These are phyloP conservation scores for Scedosporium aurantiacum DNA, from an alignment of 2,329 filamentous ascomycete species.

Conservation along the genomic window DNA sequence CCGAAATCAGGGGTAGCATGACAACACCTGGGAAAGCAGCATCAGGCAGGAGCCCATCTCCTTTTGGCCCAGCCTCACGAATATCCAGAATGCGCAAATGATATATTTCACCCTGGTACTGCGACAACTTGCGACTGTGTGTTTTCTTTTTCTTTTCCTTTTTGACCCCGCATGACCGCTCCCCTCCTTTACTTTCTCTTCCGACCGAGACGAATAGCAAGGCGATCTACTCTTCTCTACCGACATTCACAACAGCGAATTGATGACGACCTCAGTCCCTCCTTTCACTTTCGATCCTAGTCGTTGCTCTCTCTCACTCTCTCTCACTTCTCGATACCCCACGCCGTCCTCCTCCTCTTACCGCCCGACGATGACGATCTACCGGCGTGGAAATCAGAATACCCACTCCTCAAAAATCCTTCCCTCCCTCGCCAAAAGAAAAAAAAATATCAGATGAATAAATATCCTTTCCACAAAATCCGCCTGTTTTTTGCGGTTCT, in stretches of 20 bases:
- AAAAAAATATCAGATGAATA: not conserved
- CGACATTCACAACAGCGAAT: not conserved
- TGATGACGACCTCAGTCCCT: not conserved
- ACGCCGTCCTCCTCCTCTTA: not conserved
- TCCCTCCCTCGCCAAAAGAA: too few species aligned
- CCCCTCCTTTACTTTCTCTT: not conserved
- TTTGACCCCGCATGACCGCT: constrained; percentile 1
- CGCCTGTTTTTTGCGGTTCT: not conserved
- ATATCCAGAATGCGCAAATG: too few species aligned
- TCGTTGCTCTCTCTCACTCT: not conserved
- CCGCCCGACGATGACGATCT: not conserved
- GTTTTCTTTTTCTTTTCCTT: constrained; percentile 7
- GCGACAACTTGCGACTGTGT: too few species aligned
- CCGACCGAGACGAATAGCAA: not conserved
- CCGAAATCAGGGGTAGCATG: too few species aligned
- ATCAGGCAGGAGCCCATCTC: too few species aligned
- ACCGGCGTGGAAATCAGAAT: not conserved
- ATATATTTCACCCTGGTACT: too few species aligned
- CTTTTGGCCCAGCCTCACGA: too few species aligned
- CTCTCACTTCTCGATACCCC: not conserved
- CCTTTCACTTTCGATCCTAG: not conserved
- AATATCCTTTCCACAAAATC: not conserved
- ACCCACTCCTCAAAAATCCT: not conserved
- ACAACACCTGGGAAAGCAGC: too few species aligned
- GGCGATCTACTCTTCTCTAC: not conserved